A percentile compares a stretch with the other conserved stretches of the same genome.
Evolutionary conservation across 75 land plant species (phyloP).

Genomic region (Pinus albicaulis): DNA sequence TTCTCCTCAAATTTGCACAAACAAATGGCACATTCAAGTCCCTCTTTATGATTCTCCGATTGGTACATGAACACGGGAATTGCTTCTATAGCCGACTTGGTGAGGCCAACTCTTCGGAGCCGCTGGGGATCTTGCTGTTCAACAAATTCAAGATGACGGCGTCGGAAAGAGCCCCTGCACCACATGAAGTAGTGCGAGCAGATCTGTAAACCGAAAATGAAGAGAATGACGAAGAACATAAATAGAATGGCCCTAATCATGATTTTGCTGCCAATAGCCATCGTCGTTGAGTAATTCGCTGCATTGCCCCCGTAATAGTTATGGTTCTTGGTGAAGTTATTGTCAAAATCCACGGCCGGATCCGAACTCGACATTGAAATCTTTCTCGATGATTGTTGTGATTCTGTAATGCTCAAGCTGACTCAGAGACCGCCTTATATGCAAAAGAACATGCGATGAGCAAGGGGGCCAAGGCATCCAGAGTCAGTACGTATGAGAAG

Average conservation of each 20-base stretch:
- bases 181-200: slow-evolving; percentile 10
- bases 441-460: no score
- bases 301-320: background rate
- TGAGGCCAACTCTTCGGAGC: background rate
- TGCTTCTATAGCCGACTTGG: background rate
- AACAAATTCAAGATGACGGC: background rate
- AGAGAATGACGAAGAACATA: slow-evolving; percentile 7
- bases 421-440: no score
- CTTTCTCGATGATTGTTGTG: no score
- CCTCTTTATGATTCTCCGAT: slow-evolving; percentile 7
- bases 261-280: background rate
- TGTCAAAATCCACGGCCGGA: background rate
- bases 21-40: slow-evolving; percentile 56
- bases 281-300: background rate
- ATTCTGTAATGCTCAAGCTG: no score
- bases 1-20: slow-evolving; percentile 46
- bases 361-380: no score
- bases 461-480: no score
- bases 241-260: background rate
- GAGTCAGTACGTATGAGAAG: no score
- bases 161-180: background rate
- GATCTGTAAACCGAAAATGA: slow-evolving; percentile 3
- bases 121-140: background rate
- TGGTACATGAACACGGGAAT: background rate
- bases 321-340: no score